phyloP scores from a whole-genome alignment of 805 yeast species.

The Sugiyamaella marilandica region DNA sequence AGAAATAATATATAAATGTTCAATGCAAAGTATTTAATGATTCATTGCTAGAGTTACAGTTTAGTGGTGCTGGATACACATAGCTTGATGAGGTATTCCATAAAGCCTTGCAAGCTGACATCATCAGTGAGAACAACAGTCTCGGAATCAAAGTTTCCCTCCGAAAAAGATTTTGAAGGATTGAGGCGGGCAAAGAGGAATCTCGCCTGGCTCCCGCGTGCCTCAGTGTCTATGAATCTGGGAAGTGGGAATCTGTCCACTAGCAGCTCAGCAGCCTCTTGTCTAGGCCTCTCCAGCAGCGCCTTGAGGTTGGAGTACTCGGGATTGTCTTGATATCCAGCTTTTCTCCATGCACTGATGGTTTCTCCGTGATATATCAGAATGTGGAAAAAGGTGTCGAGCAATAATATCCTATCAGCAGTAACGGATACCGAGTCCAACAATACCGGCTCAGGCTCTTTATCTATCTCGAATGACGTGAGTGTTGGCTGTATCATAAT shows the following conservation, averaged over 20 bases:
- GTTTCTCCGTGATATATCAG: conserved; percentile 89
- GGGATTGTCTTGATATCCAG: conserved; percentile 81
- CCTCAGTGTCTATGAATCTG: conserved; percentile 90
- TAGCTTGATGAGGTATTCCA: conserved; percentile 82
- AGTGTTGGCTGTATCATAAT: conserved; percentile 95
- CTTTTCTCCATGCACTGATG: conserved; percentile 88
- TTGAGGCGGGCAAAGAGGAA: conserved; percentile 85
- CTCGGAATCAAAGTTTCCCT: conserved; percentile 34
- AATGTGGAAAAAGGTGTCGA: conserved; percentile 92
- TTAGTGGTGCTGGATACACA: conserved; percentile 44
- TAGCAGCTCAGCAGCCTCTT: conserved; percentile 83
- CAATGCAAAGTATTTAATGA: too few species aligned
- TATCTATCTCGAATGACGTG: conserved; percentile 72
- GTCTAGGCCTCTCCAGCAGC: conserved; percentile 75
- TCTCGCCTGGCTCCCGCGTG: conserved; percentile 95
- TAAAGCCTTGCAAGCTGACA: conserved; percentile 83
- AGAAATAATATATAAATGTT: too few species aligned
- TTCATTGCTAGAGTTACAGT: background rate
- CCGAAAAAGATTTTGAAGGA: conserved; percentile 71
- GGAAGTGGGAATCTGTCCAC: conserved; percentile 93
- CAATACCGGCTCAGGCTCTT: conserved; percentile 73
- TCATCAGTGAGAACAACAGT: conserved; percentile 92
- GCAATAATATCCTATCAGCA: conserved; percentile 73
- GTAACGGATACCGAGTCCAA: conserved; percentile 84
- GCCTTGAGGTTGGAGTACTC: conserved; percentile 80